A percentile compares a stretch with the other conserved stretches of the same genome.
These are phyloP conservation scores for Moesziomyces aphidis DNA, from an alignment of 1,284 basidiomycete genomes.

Conservation along the genomic window DNA sequence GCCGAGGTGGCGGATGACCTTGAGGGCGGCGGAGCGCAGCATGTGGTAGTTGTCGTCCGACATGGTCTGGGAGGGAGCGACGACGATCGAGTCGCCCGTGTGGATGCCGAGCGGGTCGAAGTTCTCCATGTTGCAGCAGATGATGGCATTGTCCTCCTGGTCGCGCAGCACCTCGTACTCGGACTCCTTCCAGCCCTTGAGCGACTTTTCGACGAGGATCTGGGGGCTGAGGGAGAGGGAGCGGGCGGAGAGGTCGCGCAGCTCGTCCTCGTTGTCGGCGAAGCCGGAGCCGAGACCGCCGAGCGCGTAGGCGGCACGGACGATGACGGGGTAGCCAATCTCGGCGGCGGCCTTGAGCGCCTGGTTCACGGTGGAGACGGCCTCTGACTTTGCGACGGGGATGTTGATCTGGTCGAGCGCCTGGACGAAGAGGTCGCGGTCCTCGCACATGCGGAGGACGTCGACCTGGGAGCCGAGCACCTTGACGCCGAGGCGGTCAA, in stretches of 20 bases:
- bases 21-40: slow-evolving; percentile 96
- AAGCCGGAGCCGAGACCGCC: slow-evolving; percentile 99
- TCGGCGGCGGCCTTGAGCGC: slow-evolving; percentile 89
- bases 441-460: slow-evolving; percentile 81
- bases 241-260: slow-evolving; percentile 92
- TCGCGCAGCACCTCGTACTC: slow-evolving; percentile 99
- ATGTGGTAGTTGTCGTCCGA: slow-evolving; percentile 97
- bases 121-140: slow-evolving; percentile 98
- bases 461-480: slow-evolving; percentile 94
- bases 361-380: slow-evolving; percentile 93
- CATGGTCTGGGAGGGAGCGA: slow-evolving; percentile 96
- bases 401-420: slow-evolving; percentile 98
- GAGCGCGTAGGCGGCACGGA: slow-evolving; percentile 97
- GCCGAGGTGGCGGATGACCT: slow-evolving; percentile 96
- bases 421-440: slow-evolving; percentile 95
- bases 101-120: slow-evolving; percentile 99
- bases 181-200: slow-evolving; percentile 99
- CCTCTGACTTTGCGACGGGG: slow-evolving; percentile 95
- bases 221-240: slow-evolving; percentile 91
- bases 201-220: slow-evolving; percentile 95
- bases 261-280: slow-evolving; percentile 92
- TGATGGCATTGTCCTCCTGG: slow-evolving; percentile 86
- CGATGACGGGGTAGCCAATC: slow-evolving; percentile 98
- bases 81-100: slow-evolving; percentile 99
- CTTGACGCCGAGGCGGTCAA: slow-evolving; percentile 92